Conservation (phyloP, 2,329 filamentous ascomycete species). For the Calonectria pseudoreteaudii region DNA sequence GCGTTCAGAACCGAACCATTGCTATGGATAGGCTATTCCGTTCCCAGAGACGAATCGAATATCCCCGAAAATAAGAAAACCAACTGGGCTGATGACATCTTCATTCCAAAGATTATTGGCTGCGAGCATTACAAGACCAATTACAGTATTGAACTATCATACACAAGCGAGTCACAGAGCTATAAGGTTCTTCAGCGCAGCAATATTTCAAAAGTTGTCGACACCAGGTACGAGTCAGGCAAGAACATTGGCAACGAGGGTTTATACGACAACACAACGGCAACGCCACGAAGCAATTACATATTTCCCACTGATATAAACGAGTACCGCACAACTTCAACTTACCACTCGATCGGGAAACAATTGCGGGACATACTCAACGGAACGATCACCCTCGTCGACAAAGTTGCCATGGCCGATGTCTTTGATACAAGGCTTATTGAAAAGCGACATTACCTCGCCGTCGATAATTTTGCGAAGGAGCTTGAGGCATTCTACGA, state of each 20-base stretch:
- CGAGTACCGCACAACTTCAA: neutral
- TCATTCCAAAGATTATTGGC: slow-evolving; percentile 36
- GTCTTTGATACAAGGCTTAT: slow-evolving; percentile 32
- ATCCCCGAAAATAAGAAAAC: neutral
- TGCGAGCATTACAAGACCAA: slow-evolving; percentile 38
- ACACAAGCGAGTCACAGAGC: slow-evolving; percentile 27
- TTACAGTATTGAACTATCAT: slow-evolving; percentile 35
- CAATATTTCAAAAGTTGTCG: slow-evolving; percentile 32
- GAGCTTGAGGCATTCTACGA: slow-evolving; percentile 37
- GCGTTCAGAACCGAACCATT: slow-evolving; percentile 40
- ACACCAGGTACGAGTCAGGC: slow-evolving; percentile 29
- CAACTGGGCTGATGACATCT: slow-evolving; percentile 21
- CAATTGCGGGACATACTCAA: neutral
- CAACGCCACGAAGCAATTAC: neutral
- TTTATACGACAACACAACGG: neutral
- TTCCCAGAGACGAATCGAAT: slow-evolving; percentile 24
- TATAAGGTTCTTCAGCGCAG: slow-evolving; percentile 30
- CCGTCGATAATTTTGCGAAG: slow-evolving; percentile 24
- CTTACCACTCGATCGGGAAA: neutral
- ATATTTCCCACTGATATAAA: neutral
- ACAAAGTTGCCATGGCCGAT: slow-evolving; percentile 22
- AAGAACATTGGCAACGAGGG: neutral
- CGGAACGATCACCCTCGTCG: neutral
- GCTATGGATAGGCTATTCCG: slow-evolving; percentile 39
- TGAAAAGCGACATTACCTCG: slow-evolving; percentile 31